Conservation (phyloP, 108 stramenopile genomes). For the Skeletonema tropicum region DNA sequence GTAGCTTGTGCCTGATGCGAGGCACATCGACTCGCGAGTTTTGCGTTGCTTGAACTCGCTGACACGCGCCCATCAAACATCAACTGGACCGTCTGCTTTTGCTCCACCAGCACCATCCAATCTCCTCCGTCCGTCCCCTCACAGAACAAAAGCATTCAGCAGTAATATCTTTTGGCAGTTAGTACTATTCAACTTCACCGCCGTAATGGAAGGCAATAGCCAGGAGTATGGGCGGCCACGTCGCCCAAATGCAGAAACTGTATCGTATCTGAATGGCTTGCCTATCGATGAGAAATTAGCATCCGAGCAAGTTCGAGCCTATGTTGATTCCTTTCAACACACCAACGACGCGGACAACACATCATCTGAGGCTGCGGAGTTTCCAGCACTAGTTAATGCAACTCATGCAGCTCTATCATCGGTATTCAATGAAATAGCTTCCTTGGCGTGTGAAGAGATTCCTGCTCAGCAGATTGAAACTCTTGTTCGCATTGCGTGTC, state of each 20-base stretch:
- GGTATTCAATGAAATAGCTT: slow-evolving; percentile 79
- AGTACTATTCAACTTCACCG: background rate
- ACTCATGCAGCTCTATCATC: slow-evolving; percentile 78
- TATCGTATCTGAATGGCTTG: slow-evolving; percentile 75
- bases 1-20: too few species aligned
- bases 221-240: slow-evolving; percentile 76
- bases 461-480: slow-evolving; percentile 73
- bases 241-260: slow-evolving; percentile 76
- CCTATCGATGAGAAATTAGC: slow-evolving; percentile 72
- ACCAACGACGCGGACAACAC: slow-evolving; percentile 10
- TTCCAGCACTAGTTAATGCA: slow-evolving; percentile 68
- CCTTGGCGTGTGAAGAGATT: slow-evolving; percentile 79
- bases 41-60: too few species aligned
- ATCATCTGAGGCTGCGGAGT: slow-evolving; percentile 47
- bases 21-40: too few species aligned
- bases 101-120: background rate
- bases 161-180: background rate
- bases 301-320: slow-evolving; percentile 56
- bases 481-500: slow-evolving; percentile 63
- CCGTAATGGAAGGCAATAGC: slow-evolving; percentile 9
- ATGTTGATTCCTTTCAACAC: slow-evolving; percentile 39
- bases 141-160: background rate
- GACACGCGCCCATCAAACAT: too few species aligned
- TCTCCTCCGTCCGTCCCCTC: background rate
- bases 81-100: background rate